phyloP scores from a whole-genome alignment of 139 green algal species.

The Chlorella vulgaris region DNA sequence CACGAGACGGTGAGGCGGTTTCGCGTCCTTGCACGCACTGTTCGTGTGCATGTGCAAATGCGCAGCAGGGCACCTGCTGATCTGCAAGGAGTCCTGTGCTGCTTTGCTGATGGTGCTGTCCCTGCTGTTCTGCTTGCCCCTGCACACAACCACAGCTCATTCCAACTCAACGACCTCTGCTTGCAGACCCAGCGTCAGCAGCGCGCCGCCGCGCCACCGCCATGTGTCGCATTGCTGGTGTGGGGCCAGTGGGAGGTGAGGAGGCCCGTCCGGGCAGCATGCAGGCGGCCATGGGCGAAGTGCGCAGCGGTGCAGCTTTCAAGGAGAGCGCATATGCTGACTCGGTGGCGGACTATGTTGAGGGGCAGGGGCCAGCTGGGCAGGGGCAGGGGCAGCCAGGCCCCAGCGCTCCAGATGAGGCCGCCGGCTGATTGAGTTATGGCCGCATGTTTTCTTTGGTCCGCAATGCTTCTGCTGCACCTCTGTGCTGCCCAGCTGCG shows the following conservation, averaged over 20 bases:
- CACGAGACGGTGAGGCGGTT: neutral
- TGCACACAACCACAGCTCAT: neutral
- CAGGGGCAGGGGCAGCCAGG: neutral
- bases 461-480: too few species aligned
- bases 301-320: constrained; percentile 21
- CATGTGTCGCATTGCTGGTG: constrained; percentile 30
- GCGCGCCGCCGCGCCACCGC: constrained; percentile 5
- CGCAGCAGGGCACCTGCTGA: too few species aligned
- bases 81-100: too few species aligned
- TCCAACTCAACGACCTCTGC: neutral
- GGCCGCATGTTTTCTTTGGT: too few species aligned
- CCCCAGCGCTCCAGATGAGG: neutral
- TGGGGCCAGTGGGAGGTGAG: constrained; percentile 26
- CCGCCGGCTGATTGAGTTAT: too few species aligned
- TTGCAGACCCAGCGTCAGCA: neutral
- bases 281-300: neutral
- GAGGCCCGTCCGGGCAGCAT: neutral
- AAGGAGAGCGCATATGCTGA: constrained; percentile 33
- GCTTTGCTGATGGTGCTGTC: too few species aligned
- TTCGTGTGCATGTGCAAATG: too few species aligned
- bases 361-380: neutral
- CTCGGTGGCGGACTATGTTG: constrained; percentile 2
- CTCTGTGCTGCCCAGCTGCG: too few species aligned
- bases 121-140: too few species aligned
- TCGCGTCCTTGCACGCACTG: neutral